Conservation (phyloP, 164 flowering plant genomes). For the Sedum album region DNA sequence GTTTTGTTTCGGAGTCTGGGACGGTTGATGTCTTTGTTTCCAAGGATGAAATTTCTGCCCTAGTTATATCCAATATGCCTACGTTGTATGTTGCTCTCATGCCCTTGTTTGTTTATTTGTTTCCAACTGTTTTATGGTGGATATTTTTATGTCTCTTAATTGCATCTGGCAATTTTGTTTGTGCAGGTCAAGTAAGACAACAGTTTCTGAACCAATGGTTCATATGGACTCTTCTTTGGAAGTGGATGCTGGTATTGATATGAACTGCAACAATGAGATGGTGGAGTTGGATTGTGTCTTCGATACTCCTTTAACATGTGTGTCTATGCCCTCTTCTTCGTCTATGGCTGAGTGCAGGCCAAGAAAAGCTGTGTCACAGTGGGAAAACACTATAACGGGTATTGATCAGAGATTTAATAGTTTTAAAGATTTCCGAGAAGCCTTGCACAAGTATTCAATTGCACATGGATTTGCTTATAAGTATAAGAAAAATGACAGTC, state of each 20-base stretch:
- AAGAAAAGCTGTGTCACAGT: too few species aligned
- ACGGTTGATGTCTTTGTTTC: conserved; percentile 49
- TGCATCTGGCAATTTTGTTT: background rate
- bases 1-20: conserved; percentile 34
- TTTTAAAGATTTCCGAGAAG: background rate
- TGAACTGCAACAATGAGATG: conserved; percentile 10
- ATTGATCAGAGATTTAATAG: background rate
- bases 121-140: background rate
- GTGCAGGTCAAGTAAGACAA: conserved; percentile 58
- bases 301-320: background rate
- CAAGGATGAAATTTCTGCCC: conserved; percentile 28
- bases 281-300: conserved; percentile 10
- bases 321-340: too few species aligned
- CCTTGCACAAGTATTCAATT: too few species aligned
- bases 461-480: too few species aligned
- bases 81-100: conserved; percentile 48
- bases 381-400: too few species aligned
- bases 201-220: conserved; percentile 26
- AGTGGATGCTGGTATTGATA: background rate
- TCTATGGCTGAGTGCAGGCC: too few species aligned
- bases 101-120: background rate
- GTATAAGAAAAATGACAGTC: background rate
- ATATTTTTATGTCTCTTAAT: background rate
- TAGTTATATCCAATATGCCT: conserved; percentile 42
- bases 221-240: background rate